phyloP scores from a whole-genome alignment of 257 asterid species.

The Salvia miltiorrhiza region DNA sequence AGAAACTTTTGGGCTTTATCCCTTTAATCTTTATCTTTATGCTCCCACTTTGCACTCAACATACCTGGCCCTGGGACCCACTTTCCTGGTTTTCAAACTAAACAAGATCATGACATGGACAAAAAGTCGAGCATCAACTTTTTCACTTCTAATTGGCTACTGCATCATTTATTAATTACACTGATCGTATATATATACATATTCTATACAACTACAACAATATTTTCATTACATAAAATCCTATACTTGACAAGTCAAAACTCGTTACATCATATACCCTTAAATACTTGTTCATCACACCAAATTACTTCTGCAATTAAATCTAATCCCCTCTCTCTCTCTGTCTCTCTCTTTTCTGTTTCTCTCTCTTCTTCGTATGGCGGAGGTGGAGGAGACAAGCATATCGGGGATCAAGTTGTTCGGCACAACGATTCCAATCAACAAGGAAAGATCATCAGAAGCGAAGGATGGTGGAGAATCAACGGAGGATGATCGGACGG shows the following conservation, averaged over 20 bases:
- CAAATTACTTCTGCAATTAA: neutral
- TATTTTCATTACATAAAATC: neutral
- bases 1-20: constrained; percentile 33
- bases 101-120: constrained; percentile 53
- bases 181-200: no score
- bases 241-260: neutral
- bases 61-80: constrained; percentile 38
- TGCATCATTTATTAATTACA: neutral
- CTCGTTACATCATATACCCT: neutral
- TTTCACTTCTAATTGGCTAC: constrained; percentile 7
- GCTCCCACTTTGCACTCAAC: constrained; percentile 57
- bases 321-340: neutral
- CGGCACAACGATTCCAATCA: constrained; percentile 53
- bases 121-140: constrained; percentile 63
- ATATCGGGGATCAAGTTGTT: constrained; percentile 71
- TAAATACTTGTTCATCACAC: constrained; percentile 19
- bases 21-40: constrained; percentile 37
- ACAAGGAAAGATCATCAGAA: constrained; percentile 30
- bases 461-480: constrained; percentile 7
- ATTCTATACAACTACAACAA: neutral
- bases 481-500: constrained; percentile 17
- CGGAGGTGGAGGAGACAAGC: constrained; percentile 36
- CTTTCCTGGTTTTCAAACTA: constrained; percentile 24
- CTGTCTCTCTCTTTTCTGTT: constrained; percentile 3
- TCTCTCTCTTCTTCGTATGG: constrained; percentile 35